phyloP scores from a whole-genome alignment of 495 filamentous ascomycete genomes.

The Talaromyces nanjingensis region DNA sequence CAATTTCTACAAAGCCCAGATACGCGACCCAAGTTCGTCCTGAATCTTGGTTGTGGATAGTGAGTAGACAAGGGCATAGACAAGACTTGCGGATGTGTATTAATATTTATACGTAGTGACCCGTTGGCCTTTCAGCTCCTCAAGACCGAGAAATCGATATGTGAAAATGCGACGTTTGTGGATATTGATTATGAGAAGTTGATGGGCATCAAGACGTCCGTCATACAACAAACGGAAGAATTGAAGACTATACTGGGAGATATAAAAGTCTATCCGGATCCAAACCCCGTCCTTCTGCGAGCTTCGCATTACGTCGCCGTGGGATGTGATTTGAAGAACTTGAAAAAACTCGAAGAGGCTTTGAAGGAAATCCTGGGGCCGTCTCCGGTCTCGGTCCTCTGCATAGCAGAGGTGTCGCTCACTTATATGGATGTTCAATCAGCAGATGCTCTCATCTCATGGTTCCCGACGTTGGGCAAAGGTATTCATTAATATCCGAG shows the following conservation, averaged over 20 bases:
- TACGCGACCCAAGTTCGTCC: constrained; percentile 61
- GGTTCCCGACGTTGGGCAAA: constrained; percentile 57
- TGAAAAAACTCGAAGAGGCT: constrained; percentile 47
- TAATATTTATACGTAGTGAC: constrained; percentile 53
- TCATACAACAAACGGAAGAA: constrained; percentile 54
- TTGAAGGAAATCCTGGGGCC: constrained; percentile 50
- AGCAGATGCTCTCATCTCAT: constrained; percentile 65
- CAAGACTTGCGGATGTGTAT: constrained; percentile 12
- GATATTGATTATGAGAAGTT: constrained; percentile 84
- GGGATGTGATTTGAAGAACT: constrained; percentile 72
- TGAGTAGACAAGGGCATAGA: constrained; percentile 38
- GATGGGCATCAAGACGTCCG: constrained; percentile 64
- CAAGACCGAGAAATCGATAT: constrained; percentile 48
- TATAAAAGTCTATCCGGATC: constrained; percentile 36
- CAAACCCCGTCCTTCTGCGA: constrained; percentile 44
- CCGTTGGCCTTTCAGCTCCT: constrained; percentile 84
- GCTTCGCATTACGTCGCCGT: constrained; percentile 70
- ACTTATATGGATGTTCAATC: constrained; percentile 81
- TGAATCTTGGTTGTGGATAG: constrained; percentile 92
- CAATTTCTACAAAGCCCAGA: constrained; percentile 57
- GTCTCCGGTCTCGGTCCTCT: constrained; percentile 56
- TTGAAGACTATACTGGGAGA: constrained; percentile 45
- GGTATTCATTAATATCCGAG: constrained; percentile 32
- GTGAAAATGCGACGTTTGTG: constrained; percentile 57
- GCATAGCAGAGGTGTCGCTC: constrained; percentile 81